A percentile compares a stretch with the other conserved stretches of the same genome.
These are phyloP conservation scores for Cercospora nicotianae DNA, from an alignment of 2,329 filamentous ascomycete species.

Conservation along the genomic window DNA sequence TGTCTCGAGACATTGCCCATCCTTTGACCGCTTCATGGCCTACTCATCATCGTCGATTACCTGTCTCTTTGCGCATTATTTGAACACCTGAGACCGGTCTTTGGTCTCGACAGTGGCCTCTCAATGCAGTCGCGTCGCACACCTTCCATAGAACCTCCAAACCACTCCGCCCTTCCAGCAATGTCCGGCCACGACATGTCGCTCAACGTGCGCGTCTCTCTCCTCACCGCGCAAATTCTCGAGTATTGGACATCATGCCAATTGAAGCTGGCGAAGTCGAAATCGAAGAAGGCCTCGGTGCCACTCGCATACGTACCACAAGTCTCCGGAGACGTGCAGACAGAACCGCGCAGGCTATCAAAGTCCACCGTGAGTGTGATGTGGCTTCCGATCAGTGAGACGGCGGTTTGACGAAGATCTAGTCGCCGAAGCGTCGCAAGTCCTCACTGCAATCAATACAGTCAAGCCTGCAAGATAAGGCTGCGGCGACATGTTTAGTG, in stretches of 20 bases:
- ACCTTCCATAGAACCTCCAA: not conserved
- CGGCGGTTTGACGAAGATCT: not conserved
- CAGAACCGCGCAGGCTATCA: not conserved
- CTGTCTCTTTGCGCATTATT: not conserved
- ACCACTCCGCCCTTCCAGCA: not conserved
- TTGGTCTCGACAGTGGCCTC: not conserved
- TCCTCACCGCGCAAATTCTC: conserved; percentile 19
- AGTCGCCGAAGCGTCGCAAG: conserved; percentile 6
- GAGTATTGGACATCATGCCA: conserved; percentile 18
- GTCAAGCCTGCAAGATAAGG: conserved; percentile 18
- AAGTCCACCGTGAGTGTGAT: not conserved
- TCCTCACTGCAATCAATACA: conserved; percentile 13
- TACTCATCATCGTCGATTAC: conserved; percentile 16
- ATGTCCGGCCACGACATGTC: conserved; percentile 23
- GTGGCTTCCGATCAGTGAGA: not conserved
- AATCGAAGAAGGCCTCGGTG: conserved; percentile 14
- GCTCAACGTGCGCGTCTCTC: conserved; percentile 20
- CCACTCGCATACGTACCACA: conserved; percentile 12
- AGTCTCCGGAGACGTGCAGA: conserved; percentile 10
- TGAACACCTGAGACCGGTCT: conserved; percentile 14
- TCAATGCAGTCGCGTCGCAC: not conserved
- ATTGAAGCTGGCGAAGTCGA: conserved; percentile 13
- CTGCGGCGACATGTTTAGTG: conserved; percentile 21
- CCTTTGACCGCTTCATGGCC: conserved; percentile 10
- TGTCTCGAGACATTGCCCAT: conserved; percentile 4